phyloP scores from a whole-genome alignment of 2,329 filamentous ascomycete genomes.

The Chrysosporium queenslandicum region DNA sequence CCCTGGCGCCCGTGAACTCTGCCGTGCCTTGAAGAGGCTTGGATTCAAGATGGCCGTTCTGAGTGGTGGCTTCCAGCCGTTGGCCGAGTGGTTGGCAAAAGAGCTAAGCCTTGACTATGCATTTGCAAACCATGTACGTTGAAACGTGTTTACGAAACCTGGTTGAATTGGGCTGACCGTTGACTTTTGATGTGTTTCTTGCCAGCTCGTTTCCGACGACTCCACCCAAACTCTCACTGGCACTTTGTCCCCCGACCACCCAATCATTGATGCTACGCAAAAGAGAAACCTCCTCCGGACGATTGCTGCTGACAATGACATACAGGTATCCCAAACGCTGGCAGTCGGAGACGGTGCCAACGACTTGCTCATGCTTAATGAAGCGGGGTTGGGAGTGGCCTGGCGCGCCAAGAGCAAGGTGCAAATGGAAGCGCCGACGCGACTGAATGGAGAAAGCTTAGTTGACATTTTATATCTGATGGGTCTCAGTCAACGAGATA shows the following conservation, averaged over 20 bases:
- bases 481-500: slow-evolving; percentile 43
- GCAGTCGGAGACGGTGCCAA: slow-evolving; percentile 57
- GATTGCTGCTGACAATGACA: slow-evolving; percentile 46
- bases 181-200: not conserved
- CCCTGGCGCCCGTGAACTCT: slow-evolving; percentile 63
- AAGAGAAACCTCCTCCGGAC: slow-evolving; percentile 47
- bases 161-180: slow-evolving; percentile 7
- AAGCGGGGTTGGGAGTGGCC: slow-evolving; percentile 52
- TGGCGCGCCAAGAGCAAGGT: slow-evolving; percentile 57
- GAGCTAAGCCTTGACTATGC: slow-evolving; percentile 79
- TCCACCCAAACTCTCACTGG: slow-evolving; percentile 45
- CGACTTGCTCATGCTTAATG: slow-evolving; percentile 54
- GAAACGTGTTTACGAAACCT: slow-evolving; percentile 6
- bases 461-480: slow-evolving; percentile 51
- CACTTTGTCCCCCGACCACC: slow-evolving; percentile 43
- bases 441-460: slow-evolving; percentile 49
- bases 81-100: slow-evolving; percentile 75
- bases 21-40: slow-evolving; percentile 62
- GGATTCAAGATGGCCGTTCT: slow-evolving; percentile 84
- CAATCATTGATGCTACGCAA: slow-evolving; percentile 51
- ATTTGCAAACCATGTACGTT: slow-evolving; percentile 66
- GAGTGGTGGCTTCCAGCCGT: slow-evolving; percentile 81
- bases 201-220: slow-evolving; percentile 42
- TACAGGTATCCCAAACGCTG: slow-evolving; percentile 46
- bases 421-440: slow-evolving; percentile 50